Conservation (phyloP, 2,329 filamentous ascomycete species). For the Colletotrichum ledebouriae region DNA sequence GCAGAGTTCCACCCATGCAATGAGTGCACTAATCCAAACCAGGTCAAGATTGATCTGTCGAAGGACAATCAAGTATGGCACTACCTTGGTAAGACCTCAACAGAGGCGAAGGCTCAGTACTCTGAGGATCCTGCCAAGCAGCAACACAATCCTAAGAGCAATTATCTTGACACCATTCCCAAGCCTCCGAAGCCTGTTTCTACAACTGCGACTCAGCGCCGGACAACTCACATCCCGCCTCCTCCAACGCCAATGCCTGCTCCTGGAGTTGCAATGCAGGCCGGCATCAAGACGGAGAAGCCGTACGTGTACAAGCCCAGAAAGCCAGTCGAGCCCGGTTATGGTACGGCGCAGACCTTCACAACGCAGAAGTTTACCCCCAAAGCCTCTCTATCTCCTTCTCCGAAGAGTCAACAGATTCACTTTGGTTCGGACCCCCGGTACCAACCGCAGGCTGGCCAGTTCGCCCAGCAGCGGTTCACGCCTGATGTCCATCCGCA, state of each 20-base stretch:
- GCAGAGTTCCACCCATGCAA: slow-evolving; percentile 81
- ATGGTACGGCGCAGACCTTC: slow-evolving; percentile 46
- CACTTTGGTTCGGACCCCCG: slow-evolving; percentile 49
- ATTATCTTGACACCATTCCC: slow-evolving; percentile 79
- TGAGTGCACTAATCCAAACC: slow-evolving; percentile 65
- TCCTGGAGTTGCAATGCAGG: slow-evolving; percentile 18
- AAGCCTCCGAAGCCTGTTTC: slow-evolving; percentile 61
- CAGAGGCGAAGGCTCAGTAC: slow-evolving; percentile 91
- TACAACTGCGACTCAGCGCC: slow-evolving; percentile 46
- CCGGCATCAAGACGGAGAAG: slow-evolving; percentile 54
- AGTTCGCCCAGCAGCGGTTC: slow-evolving; percentile 48
- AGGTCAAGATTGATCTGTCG: slow-evolving; percentile 77
- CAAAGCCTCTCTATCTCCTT: slow-evolving; percentile 46
- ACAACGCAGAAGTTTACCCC: slow-evolving; percentile 54
- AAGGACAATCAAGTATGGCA: slow-evolving; percentile 86
- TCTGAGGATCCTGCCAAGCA: slow-evolving; percentile 77
- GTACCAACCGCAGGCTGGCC: slow-evolving; percentile 42
- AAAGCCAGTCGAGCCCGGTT: slow-evolving; percentile 50
- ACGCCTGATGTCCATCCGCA: slow-evolving; percentile 39
- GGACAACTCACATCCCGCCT: slow-evolving; percentile 28
- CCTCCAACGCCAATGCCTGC: slow-evolving; percentile 29
- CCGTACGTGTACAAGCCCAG: slow-evolving; percentile 68
- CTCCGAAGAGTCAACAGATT: slow-evolving; percentile 47
- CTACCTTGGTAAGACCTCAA: slow-evolving; percentile 88
- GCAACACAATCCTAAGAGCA: slow-evolving; percentile 76